Evolutionary conservation across 192 early-diverging fungal species (phyloP).

Genomic region (Haplosporangium gracile): DNA sequence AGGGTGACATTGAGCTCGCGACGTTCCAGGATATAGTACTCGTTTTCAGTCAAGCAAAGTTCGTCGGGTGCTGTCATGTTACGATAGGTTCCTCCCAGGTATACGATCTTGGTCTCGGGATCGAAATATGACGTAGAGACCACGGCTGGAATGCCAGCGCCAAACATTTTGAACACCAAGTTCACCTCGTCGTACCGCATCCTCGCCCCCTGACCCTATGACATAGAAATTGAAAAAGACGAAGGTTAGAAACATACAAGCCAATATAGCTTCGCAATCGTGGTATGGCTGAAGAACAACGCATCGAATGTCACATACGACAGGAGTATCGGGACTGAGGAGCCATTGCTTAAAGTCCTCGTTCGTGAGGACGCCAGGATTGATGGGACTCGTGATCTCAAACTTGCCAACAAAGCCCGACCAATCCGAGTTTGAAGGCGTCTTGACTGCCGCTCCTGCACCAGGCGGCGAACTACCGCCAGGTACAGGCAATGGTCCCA

Average conservation of each 20-base stretch:
- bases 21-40: slow-evolving; percentile 38
- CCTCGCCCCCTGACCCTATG: slow-evolving; percentile 27
- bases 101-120: slow-evolving; percentile 21
- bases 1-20: slow-evolving; percentile 32
- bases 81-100: slow-evolving; percentile 25
- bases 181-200: slow-evolving; percentile 34
- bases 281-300: neutral
- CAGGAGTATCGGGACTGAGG: slow-evolving; percentile 9
- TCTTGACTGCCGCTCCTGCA: neutral
- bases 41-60: slow-evolving; percentile 9
- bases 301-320: slow-evolving; percentile 2
- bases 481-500: slow-evolving; percentile 10
- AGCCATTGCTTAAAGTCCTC: slow-evolving; percentile 28
- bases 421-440: slow-evolving; percentile 9
- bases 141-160: slow-evolving; percentile 20
- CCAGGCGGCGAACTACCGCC: neutral
- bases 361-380: slow-evolving; percentile 13
- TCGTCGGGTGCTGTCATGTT: slow-evolving; percentile 20
- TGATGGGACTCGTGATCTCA: slow-evolving; percentile 27
- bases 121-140: slow-evolving; percentile 17
- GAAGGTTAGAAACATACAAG: neutral
- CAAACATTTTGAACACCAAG: slow-evolving; percentile 4
- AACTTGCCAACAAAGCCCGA: slow-evolving; percentile 42
- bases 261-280: neutral
- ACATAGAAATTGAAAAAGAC: neutral